phyloP scores from a whole-genome alignment of 2,329 filamentous ascomycete species.

The Colletotrichum navitas region DNA sequence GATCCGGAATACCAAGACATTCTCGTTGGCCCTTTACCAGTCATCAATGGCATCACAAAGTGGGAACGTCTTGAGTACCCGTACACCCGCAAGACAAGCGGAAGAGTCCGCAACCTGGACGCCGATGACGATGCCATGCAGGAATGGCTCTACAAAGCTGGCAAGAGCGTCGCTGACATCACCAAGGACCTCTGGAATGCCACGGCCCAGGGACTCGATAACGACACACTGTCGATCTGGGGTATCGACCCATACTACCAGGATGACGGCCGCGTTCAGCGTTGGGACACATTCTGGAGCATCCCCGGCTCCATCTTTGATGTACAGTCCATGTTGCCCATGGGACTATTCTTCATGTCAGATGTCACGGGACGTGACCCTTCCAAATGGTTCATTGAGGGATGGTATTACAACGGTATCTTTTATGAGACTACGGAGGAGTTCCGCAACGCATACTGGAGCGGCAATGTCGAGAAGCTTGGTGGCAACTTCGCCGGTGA shows the following conservation, averaged over 20 bases:
- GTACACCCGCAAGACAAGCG: constrained; percentile 55
- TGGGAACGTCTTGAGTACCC: constrained; percentile 57
- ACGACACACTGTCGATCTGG: constrained; percentile 57
- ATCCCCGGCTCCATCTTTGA: constrained; percentile 55
- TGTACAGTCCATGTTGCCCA: constrained; percentile 58
- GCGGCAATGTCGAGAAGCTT: constrained; percentile 60
- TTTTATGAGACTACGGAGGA: constrained; percentile 64
- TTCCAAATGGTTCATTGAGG: constrained; percentile 62
- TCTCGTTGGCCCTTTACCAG: constrained; percentile 62
- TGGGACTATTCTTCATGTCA: constrained; percentile 57
- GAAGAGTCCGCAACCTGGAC: constrained; percentile 55
- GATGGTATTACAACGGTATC: constrained; percentile 67
- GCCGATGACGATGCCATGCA: constrained; percentile 51
- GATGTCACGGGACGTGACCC: constrained; percentile 66
- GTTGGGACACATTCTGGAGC: constrained; percentile 63
- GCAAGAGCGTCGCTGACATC: constrained; percentile 51
- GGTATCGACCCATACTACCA: constrained; percentile 59
- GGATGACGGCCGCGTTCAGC: constrained; percentile 55
- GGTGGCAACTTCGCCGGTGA: constrained; percentile 61
- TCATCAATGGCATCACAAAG: constrained; percentile 53
- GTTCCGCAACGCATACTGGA: constrained; percentile 59
- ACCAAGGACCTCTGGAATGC: constrained; percentile 60
- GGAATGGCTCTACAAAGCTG: constrained; percentile 52
- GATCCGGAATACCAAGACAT: constrained; percentile 58
- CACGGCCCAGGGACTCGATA: constrained; percentile 51